Conservation (phyloP, 371 early-diverging fungal genomes). For the Apophysomyces elegans region DNA sequence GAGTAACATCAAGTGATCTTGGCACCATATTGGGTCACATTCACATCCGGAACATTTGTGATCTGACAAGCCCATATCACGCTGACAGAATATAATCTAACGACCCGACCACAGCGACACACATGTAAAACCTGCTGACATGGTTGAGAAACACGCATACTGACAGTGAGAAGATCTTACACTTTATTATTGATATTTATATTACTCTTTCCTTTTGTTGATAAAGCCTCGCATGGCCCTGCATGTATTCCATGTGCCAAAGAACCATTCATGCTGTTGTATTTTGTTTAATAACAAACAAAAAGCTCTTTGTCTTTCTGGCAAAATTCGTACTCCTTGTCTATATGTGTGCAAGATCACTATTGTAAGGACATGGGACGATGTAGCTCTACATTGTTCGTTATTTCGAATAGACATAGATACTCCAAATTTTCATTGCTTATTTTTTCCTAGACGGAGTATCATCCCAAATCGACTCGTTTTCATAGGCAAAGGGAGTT, state of each 20-base stretch:
- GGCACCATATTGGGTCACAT: not conserved
- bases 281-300: too few species aligned
- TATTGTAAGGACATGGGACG: too few species aligned
- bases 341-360: too few species aligned
- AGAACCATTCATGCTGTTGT: not conserved
- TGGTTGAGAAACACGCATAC: not conserved
- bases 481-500: not conserved
- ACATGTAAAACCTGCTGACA: constrained; percentile 8
- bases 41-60: not conserved
- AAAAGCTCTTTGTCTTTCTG: too few species aligned
- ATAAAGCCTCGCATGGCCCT: constrained; percentile 2
- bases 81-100: constrained; percentile 5
- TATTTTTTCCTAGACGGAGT: too few species aligned
- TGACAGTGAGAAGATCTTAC: not conserved
- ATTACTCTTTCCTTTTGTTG: too few species aligned
- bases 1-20: not conserved
- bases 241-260: constrained; percentile 8
- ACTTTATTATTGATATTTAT: not conserved
- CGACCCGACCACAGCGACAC: not conserved
- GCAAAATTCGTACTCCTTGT: too few species aligned
- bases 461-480: too few species aligned
- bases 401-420: too few species aligned
- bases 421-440: too few species aligned
- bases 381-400: too few species aligned
- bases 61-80: constrained; percentile 7